Percentiles rank a stretch among this genome's conserved stretches.
These are phyloP conservation scores for Raffaelea arxii DNA, from an alignment of 2,329 filamentous ascomycete species.

Conservation along the genomic window DNA sequence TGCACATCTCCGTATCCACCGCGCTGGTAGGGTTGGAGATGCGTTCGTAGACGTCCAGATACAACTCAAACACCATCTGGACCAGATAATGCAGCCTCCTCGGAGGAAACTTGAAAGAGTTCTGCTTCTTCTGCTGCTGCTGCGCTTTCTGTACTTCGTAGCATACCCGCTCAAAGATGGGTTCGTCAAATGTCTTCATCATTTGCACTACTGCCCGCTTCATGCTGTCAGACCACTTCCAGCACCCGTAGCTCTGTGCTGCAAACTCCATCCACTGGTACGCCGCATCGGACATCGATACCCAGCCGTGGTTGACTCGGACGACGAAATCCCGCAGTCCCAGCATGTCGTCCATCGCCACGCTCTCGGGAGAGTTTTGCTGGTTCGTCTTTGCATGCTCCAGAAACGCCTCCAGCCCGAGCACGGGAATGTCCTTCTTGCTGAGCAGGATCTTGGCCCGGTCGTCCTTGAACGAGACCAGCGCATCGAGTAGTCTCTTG, in stretches of 20 bases:
- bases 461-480: conserved; percentile 43
- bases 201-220: conserved; percentile 49
- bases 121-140: neutral
- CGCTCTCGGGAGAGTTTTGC: conserved; percentile 36
- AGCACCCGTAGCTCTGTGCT: conserved; percentile 39
- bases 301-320: conserved; percentile 37
- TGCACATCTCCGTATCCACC: conserved; percentile 36
- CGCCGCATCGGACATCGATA: conserved; percentile 45
- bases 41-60: conserved; percentile 50
- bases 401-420: conserved; percentile 51
- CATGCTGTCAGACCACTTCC: conserved; percentile 48
- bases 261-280: conserved; percentile 48
- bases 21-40: conserved; percentile 47
- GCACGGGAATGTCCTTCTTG: conserved; percentile 40
- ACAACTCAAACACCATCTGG: conserved; percentile 52
- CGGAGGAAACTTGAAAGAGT: conserved; percentile 8
- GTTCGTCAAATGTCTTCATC: conserved; percentile 41
- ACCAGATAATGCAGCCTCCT: conserved; percentile 32
- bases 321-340: conserved; percentile 43
- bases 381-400: conserved; percentile 51
- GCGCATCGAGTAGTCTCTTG: conserved; percentile 36
- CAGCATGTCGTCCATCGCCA: conserved; percentile 40
- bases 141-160: conserved; percentile 23
- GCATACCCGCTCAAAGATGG: conserved; percentile 36
- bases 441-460: conserved; percentile 40